Percentiles rank a stretch among this genome's conserved stretches.
These are phyloP conservation scores for Rhodotorula sp. DNA, from an alignment of 1,284 basidiomycete genomes.

Conservation along the genomic window DNA sequence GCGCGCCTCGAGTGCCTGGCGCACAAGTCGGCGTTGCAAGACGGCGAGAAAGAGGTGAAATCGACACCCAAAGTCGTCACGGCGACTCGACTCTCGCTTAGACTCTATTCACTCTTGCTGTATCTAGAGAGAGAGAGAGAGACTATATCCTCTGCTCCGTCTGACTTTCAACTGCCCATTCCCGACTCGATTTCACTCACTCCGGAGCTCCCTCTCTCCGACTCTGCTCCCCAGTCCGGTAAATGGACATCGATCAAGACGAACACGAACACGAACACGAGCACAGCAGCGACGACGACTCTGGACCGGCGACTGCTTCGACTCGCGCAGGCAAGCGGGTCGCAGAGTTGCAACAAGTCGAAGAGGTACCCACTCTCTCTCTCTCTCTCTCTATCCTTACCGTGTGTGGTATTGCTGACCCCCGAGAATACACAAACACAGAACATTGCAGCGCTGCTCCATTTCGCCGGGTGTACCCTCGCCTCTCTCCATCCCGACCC, in stretches of 20 bases:
- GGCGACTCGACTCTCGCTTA: too few relatives aligned
- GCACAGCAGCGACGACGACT: background rate
- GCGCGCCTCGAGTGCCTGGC: too few relatives aligned
- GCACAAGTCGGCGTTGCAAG: too few relatives aligned
- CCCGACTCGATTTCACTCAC: background rate
- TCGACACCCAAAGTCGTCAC: too few relatives aligned
- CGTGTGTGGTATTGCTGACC: too few relatives aligned
- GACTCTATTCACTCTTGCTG: too few relatives aligned
- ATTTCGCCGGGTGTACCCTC: conserved; percentile 39
- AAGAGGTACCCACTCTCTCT: conserved; percentile 17
- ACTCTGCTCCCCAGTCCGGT: background rate
- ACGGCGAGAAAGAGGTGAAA: too few relatives aligned
- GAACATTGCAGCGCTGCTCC: conserved; percentile 34
- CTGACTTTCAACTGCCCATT: too few relatives aligned
- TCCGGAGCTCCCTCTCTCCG: background rate
- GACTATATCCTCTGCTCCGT: too few relatives aligned
- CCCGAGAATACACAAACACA: background rate
- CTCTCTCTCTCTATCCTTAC: too few relatives aligned
- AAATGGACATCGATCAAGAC: background rate
- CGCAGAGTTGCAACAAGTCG: conserved; percentile 29
- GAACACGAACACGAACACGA: background rate
- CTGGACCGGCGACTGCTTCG: background rate
- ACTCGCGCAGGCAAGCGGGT: conserved; percentile 34
- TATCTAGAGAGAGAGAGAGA: too few relatives aligned
- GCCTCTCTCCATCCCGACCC: conserved; percentile 39